Percentiles rank a stretch among this genome's conserved stretches.
Conservation (phyloP, 305 asterid species). For the Solanum hybrid region DNA sequence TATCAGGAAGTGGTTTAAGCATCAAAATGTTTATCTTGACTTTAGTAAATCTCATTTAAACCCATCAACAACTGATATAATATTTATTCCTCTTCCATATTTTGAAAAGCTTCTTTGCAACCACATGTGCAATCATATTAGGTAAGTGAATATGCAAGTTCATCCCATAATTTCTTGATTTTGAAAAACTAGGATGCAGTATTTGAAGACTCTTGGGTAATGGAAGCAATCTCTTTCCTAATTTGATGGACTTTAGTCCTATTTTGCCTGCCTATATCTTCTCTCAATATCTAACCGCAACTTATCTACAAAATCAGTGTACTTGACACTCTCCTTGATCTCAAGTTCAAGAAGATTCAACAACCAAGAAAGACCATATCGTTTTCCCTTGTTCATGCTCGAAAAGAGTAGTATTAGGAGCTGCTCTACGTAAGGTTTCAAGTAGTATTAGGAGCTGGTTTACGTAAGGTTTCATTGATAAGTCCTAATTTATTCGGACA, state of each 20-base stretch:
- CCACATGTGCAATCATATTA: background rate
- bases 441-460: background rate
- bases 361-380: background rate
- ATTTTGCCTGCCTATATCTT: background rate
- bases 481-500: background rate
- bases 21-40: too few relatives aligned
- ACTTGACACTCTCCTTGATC: background rate
- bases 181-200: background rate
- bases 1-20: too few relatives aligned
- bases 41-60: too few relatives aligned
- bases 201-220: background rate
- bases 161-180: too few relatives aligned
- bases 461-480: background rate
- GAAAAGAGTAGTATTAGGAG: background rate
- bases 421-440: background rate
- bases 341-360: background rate
- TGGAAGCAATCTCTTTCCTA: too few relatives aligned
- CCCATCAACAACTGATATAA: too few relatives aligned
- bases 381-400: background rate
- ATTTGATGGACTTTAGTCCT: too few relatives aligned
- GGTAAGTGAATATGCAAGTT: background rate
- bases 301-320: background rate
- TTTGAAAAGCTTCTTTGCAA: too few relatives aligned
- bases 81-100: too few relatives aligned
- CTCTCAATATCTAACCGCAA: background rate